Base-by-base conservation (phyloP, 1,139 yeast genomes). In the Casaregolazyma lundiana region DNA sequence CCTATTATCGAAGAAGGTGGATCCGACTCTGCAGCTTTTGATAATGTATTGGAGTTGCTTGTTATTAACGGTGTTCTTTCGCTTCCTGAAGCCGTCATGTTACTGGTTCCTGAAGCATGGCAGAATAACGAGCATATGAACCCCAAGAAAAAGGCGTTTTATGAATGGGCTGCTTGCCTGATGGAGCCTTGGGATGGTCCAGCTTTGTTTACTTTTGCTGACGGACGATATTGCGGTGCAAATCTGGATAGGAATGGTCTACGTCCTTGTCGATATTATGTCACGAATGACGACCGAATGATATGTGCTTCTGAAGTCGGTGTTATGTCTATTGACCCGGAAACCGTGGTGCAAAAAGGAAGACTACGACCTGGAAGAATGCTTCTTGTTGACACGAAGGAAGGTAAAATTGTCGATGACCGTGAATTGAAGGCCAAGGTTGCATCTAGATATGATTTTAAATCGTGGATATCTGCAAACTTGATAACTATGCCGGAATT, bases 151-250 rank as follows among this genome's bases (percentile, higher is more conserved):
- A 81, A 78, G 61, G 97, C 97, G 0, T 92, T 94, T 68, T 92
- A 90, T 70, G 97, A 92, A 69, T 92, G 98, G 98, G 97, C 97
- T 43, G 96, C 98, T 15, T 89, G 97, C 71, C 72, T 90, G 58
- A 92, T 92, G 97, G 98, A 92, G 72, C 97, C 98, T 17, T 92
- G 98, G 98, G 98, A 92, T 71, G 98, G 98, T 57, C 98, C 98
- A 32, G 97, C 97, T 36, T 75, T 92, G 59, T 87, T 92, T 73
- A 89, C 96, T 30, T 92, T 92, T 69, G 94, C 97, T 32, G 97
- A 92, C 67, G 97, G 96, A 55, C 79, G 97, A 62, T 92, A 87
- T 76, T 88, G 97, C 71, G 98, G 98, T 72, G 98, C 98, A 45
- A 90, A 90, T 66, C 77, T 92, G 59, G 98, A 92, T 70, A 81